Evolutionary conservation across 225 moss, liverwort and hornwort genomes (phyloP).

Genomic region (Lunularia cruciata): DNA sequence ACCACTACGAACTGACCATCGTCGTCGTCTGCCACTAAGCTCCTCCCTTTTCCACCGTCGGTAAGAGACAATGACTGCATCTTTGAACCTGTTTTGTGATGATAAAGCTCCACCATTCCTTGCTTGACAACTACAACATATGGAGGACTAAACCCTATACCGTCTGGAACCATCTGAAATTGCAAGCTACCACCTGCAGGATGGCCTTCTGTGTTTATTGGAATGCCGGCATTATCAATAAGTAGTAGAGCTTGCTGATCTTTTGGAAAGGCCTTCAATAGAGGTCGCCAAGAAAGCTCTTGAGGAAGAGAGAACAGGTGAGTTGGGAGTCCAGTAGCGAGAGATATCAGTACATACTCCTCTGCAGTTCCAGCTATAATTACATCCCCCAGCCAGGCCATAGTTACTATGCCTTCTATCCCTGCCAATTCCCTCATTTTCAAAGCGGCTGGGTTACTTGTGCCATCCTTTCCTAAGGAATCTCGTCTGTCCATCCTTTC

Average conservation of each 20-base stretch:
- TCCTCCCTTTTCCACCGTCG: slow-evolving; percentile 66
- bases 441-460: slow-evolving; percentile 54
- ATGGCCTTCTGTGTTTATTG: slow-evolving; percentile 76
- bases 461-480: slow-evolving; percentile 58
- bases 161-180: slow-evolving; percentile 82
- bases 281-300: slow-evolving; percentile 82
- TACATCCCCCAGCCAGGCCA: slow-evolving; percentile 89
- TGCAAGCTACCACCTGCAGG: slow-evolving; percentile 83
- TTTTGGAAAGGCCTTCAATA: slow-evolving; percentile 83
- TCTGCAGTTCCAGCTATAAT: slow-evolving; percentile 78
- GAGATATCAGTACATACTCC: slow-evolving; percentile 75
- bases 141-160: slow-evolving; percentile 78
- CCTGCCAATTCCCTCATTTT: slow-evolving; percentile 73
- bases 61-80: slow-evolving; percentile 79
- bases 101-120: slow-evolving; percentile 82
- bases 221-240: slow-evolving; percentile 91
- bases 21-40: slow-evolving; percentile 79
- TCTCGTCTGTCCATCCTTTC: slow-evolving; percentile 51
- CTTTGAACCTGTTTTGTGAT: slow-evolving; percentile 83
- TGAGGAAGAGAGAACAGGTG: slow-evolving; percentile 83
- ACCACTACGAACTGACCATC: slow-evolving; percentile 73
- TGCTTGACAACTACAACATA: slow-evolving; percentile 89
- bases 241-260: slow-evolving; percentile 81
- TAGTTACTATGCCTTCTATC: slow-evolving; percentile 73
- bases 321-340: slow-evolving; percentile 62